phyloP scores from a whole-genome alignment of 2,329 filamentous ascomycete genomes.

The Diaporthe helianthi region DNA sequence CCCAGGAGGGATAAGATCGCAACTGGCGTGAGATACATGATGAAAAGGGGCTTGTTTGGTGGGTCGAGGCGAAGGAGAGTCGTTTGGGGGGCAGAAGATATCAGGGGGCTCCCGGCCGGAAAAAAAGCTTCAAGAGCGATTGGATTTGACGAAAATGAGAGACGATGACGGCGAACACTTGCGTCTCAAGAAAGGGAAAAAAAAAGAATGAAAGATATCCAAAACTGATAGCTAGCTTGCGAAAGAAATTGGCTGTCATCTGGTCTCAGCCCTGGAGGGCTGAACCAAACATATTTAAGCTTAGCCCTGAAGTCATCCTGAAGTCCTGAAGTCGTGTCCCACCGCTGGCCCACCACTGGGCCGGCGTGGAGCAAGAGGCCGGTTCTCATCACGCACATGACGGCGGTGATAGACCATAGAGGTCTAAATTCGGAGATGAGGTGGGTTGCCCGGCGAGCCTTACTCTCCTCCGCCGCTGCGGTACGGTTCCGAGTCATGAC shows the following conservation, averaged over 20 bases:
- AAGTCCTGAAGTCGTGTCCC: too few relatives aligned
- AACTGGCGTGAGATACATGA: constrained; percentile 10
- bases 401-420: neutral
- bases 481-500: constrained; percentile 24
- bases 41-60: neutral
- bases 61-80: neutral
- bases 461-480: constrained; percentile 6
- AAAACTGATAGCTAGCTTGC: neutral
- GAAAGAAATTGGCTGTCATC: constrained; percentile 3
- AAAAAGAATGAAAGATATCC: constrained; percentile 12
- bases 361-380: constrained; percentile 7
- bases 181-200: neutral
- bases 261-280: constrained; percentile 22
- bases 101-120: constrained; percentile 25
- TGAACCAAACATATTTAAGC: constrained; percentile 21
- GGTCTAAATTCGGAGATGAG: constrained; percentile 25
- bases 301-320: too few relatives aligned
- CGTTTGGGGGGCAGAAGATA: neutral
- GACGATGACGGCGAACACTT: neutral
- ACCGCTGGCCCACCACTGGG: neutral
- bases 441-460: constrained; percentile 12
- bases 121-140: constrained; percentile 7
- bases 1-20: constrained; percentile 24
- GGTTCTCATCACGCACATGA: constrained; percentile 12
- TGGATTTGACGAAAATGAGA: constrained; percentile 3